phyloP scores from a whole-genome alignment of 768 basidiomycete species.

The Boletellus ananas region DNA sequence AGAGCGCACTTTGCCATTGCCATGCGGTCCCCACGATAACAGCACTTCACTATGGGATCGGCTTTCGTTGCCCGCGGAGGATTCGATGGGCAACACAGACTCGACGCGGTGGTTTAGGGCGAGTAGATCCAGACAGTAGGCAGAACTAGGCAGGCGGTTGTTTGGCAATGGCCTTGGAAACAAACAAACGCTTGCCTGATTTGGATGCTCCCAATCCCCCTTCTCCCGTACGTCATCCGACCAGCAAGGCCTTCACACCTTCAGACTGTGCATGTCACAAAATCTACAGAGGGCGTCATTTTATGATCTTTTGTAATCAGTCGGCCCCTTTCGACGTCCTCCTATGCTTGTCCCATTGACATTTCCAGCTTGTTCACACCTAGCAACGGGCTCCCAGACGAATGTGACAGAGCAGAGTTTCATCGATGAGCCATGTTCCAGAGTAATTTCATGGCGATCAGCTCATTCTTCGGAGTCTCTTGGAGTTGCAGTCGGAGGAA shows the following conservation, averaged over 20 bases:
- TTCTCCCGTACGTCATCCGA: neutral
- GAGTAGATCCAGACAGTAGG: neutral
- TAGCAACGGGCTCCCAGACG: constrained; percentile 1
- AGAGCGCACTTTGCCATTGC: no score
- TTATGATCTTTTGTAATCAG: neutral
- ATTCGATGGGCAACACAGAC: neutral
- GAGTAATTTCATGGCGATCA: constrained; percentile 17
- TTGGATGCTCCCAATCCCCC: neutral
- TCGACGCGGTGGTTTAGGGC: neutral
- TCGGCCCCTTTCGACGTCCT: neutral
- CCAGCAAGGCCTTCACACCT: neutral
- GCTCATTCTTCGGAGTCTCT: constrained; percentile 4
- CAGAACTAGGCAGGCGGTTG: constrained; percentile 6
- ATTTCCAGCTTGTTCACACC: constrained; percentile 16
- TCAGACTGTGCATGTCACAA: constrained; percentile 6
- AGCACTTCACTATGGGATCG: no score
- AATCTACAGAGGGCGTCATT: neutral
- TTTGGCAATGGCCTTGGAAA: constrained; percentile 29
- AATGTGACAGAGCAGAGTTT: constrained; percentile 24
- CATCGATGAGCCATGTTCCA: constrained; percentile 17
- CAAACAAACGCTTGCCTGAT: constrained; percentile 26
- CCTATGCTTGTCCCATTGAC: constrained; percentile 27
- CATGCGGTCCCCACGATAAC: no score
- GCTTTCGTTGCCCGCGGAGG: no score
- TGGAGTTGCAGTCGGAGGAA: constrained; percentile 20